Evolutionary conservation across 805 yeast species (phyloP), one percentile per base, ranked within the genome.

Genomic region (Millerozyma miso): DNA sequence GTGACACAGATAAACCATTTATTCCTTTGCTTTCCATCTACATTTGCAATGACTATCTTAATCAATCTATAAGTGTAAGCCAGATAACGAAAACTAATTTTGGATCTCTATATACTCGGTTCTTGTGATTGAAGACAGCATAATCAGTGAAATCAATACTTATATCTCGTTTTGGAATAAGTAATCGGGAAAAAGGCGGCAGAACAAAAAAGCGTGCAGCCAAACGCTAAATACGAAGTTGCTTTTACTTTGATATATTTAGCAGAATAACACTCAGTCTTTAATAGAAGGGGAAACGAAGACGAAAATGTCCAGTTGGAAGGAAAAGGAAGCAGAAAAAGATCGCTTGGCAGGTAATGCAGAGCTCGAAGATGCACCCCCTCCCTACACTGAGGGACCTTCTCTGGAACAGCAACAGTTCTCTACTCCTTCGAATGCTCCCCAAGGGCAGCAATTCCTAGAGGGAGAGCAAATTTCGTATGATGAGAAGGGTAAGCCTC

Each of bases 381-480:
- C 53, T 6, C 41, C 46, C 23, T 47, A 49, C 34, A 36, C 41
- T 18, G 51, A 49, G 33, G 35, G 38, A 8, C 34, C 31, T 6
- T 23, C 29, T 7, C 10, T 6, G 13, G 16, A 13, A 17, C 18
- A 37, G 10, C 35, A 19, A 13, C 33, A 40, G 14, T 26, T 36
- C 6, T 40, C 40, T 3, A 17, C 42, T 15, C 33, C 39, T n/a
- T 19, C 37, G 17, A 15, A 38, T 14, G 19, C 31, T 1, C 37
- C 36, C 23, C 37, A 35, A 37, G 33, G 34, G 35, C 23, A 40
- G 31, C 29, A 38, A 7, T 31, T 35, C 6, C 16, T 31, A 15
- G 15, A 35, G 23, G 44, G 40, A 4, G 17, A 38, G 23, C 44
- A 40, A 14, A 39, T 34, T 19, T 43, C 38, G n/a, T 34, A 32